phyloP scores from a whole-genome alignment of 2,329 filamentous ascomycete genomes.

The Curvularia lunata region DNA sequence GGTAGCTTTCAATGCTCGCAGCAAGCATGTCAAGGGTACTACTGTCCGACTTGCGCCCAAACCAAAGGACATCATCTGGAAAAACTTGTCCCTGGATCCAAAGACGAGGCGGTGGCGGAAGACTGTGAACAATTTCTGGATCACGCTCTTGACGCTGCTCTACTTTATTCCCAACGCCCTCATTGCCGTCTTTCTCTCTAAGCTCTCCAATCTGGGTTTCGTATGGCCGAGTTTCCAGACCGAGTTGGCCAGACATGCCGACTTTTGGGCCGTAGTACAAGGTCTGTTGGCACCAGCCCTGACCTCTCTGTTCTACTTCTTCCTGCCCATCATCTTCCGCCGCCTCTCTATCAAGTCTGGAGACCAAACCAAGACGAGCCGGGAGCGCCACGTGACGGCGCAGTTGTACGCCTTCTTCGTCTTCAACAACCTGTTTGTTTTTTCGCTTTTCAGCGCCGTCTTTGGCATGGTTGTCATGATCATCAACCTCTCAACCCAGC shows the following conservation, averaged over 20 bases:
- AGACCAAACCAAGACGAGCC: conserved; percentile 88
- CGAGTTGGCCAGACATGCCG: conserved; percentile 67
- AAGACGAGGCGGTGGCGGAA: conserved; percentile 73
- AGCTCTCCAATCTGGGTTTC: conserved; percentile 77
- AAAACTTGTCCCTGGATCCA: conserved; percentile 79
- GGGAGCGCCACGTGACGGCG: conserved; percentile 87
- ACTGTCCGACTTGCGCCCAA: conserved; percentile 80
- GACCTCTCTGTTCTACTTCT: conserved; percentile 84
- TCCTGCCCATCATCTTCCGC: conserved; percentile 90
- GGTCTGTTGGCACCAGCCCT: conserved; percentile 89
- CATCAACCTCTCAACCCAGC: conserved; percentile 61
- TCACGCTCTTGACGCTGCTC: conserved; percentile 76
- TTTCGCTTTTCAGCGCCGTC: conserved; percentile 85
- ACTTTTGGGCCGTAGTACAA: conserved; percentile 84
- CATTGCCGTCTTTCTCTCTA: conserved; percentile 92
- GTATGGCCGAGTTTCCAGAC: conserved; percentile 79
- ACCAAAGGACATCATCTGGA: conserved; percentile 94
- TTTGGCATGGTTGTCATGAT: conserved; percentile 76
- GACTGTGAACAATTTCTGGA: conserved; percentile 84
- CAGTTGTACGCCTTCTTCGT: conserved; percentile 96
- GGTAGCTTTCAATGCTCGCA: conserved; percentile 81
- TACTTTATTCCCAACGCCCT: conserved; percentile 94
- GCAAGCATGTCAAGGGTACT: conserved; percentile 79
- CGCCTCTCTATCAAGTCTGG: conserved; percentile 82
- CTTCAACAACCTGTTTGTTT: conserved; percentile 95